phyloP scores from a whole-genome alignment of 768 basidiomycete genomes.

The Boletus reticulatus region DNA sequence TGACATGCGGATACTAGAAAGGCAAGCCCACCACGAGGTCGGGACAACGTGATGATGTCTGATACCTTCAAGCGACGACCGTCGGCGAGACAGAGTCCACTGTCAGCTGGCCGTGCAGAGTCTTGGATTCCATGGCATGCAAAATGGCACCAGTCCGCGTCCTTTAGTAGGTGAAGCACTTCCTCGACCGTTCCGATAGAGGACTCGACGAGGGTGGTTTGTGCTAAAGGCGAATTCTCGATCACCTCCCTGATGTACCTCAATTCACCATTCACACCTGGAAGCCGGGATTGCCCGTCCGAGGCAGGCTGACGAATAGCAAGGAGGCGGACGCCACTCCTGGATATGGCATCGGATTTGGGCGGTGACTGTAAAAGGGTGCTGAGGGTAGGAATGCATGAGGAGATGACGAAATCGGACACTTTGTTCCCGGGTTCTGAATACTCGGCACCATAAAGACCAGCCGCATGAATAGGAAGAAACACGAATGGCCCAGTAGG shows the following conservation, averaged over 20 bases:
- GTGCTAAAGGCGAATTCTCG: background rate
- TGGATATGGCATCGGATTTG: background rate
- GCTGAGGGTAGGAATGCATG: background rate
- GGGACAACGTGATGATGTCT: background rate
- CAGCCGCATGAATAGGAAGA: constrained; percentile 1
- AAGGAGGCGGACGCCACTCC: background rate
- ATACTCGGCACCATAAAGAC: background rate
- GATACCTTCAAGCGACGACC: background rate
- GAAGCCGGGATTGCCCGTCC: constrained; percentile 11
- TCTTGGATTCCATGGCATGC: constrained; percentile 1
- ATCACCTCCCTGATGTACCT: constrained; percentile 14
- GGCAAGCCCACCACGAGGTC: background rate
- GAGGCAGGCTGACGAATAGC: constrained; percentile 15
- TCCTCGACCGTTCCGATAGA: constrained; percentile 13
- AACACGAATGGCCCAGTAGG: background rate
- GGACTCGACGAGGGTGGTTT: background rate
- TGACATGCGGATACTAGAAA: constrained; percentile 3
- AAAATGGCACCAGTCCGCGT: constrained; percentile 1
- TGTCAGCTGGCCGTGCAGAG: background rate
- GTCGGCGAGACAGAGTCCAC: background rate
- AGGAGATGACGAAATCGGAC: background rate
- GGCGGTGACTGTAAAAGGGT: constrained; percentile 5
- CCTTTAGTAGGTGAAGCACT: constrained; percentile 3
- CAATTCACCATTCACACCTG: constrained; percentile 15
- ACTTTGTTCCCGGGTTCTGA: background rate